phyloP scores from a whole-genome alignment of 1,284 basidiomycete genomes.

The Ceratobasidium sp. region DNA sequence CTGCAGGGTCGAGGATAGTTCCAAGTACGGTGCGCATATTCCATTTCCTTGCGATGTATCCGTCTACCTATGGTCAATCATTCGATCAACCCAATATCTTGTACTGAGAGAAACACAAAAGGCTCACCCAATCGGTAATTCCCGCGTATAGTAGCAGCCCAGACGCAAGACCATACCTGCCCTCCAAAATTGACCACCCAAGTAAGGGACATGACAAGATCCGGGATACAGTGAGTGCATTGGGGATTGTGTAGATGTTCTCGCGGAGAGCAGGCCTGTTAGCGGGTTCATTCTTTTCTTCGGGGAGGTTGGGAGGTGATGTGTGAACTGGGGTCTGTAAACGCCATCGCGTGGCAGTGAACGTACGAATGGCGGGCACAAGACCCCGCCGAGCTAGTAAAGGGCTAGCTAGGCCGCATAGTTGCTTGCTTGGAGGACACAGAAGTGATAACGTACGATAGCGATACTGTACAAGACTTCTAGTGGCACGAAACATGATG shows the following conservation, averaged over 20 bases:
- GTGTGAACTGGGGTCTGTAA: not conserved
- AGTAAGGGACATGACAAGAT: constrained; percentile 91
- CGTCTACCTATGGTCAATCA: constrained; percentile 76
- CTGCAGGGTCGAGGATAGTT: constrained; percentile 95
- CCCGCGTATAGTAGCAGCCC: constrained; percentile 89
- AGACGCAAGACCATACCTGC: constrained; percentile 84
- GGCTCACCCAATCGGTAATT: constrained; percentile 85
- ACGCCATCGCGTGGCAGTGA: not conserved
- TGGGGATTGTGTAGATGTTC: constrained; percentile 96
- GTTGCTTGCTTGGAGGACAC: not conserved
- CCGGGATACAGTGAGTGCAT: constrained; percentile 87
- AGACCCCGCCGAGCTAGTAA: not conserved
- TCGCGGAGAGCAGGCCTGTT: constrained; percentile 65
- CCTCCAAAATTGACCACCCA: constrained; percentile 91
- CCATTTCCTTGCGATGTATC: constrained; percentile 87
- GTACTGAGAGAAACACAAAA: constrained; percentile 48
- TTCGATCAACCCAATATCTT: not conserved
- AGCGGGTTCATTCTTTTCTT: not conserved
- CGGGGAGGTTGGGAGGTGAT: not conserved
- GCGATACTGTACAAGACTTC: not conserved
- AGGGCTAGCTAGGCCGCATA: not conserved
- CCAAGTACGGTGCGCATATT: constrained; percentile 91
- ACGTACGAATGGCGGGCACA: constrained; percentile 6
- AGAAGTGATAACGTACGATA: not conserved
- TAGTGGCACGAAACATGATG: constrained; percentile 6